Conservation (phyloP, 345 rosid species). For the Citropsis articulata region DNA sequence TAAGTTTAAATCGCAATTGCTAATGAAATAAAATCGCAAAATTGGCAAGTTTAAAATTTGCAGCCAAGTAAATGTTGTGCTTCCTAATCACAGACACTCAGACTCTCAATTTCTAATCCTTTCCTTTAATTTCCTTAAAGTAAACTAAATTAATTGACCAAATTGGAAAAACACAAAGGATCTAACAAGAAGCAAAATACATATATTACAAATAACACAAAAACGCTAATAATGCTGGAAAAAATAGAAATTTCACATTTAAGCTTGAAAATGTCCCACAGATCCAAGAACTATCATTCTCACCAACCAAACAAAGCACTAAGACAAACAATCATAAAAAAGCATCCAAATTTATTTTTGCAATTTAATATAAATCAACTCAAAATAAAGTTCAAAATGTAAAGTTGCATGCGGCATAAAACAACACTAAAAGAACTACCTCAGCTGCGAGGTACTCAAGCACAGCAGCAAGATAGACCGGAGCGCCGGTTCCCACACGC, state of each 20-base stretch:
- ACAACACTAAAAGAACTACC: slow-evolving; percentile 21
- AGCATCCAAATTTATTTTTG: too few species aligned
- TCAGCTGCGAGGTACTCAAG: slow-evolving; percentile 89
- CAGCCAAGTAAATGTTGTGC: not conserved
- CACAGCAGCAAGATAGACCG: slow-evolving; percentile 77
- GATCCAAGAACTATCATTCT: not conserved
- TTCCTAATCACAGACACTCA: not conserved
- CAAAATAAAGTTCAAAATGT: not conserved
- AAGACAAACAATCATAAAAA: not conserved
- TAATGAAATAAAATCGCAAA: too few species aligned
- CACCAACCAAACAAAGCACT: slow-evolving; percentile 1
- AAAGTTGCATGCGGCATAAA: not conserved
- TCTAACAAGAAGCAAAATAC: not conserved
- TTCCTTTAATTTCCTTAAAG: not conserved
- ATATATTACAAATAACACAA: not conserved
- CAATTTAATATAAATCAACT: not conserved
- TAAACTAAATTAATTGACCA: not conserved
- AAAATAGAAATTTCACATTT: not conserved
- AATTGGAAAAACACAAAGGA: not conserved
- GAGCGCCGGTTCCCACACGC: slow-evolving; percentile 76
- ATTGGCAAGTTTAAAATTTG: not conserved
- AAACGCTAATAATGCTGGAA: not conserved
- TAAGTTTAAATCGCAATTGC: not conserved
- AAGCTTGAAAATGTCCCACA: not conserved
- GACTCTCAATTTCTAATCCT: not conserved